Conservation (phyloP, 2,329 filamentous ascomycete genomes). For the Alternaria metachromatica region DNA sequence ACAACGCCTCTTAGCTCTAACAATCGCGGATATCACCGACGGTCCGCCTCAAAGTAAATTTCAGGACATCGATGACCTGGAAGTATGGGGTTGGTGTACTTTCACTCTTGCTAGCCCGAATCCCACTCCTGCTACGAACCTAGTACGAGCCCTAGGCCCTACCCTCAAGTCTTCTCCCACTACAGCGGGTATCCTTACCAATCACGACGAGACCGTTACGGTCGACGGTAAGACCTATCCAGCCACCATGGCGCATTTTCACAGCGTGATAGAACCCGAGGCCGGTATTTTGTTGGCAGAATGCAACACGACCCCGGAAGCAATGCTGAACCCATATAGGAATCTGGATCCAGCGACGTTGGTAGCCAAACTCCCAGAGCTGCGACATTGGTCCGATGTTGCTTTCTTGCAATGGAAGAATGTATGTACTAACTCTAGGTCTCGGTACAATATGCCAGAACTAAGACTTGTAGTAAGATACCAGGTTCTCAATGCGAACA, state of each 20-base stretch:
- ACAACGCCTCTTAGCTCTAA: background rate
- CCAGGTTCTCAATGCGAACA: background rate
- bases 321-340: background rate
- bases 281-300: background rate
- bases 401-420: slow-evolving; percentile 8
- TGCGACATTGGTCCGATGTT: slow-evolving; percentile 8
- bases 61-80: background rate
- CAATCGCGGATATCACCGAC: background rate
- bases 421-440: background rate
- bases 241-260: background rate
- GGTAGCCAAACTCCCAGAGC: background rate
- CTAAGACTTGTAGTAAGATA: background rate
- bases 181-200: background rate
- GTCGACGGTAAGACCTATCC: background rate
- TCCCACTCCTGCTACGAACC: background rate
- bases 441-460: background rate
- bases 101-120: background rate
- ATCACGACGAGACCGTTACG: background rate
- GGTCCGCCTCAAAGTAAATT: background rate
- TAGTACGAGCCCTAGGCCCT: background rate
- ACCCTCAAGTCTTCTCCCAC: background rate
- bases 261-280: background rate
- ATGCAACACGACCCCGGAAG: background rate
- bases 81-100: background rate
- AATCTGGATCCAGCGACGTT: background rate